A percentile compares a stretch with the other conserved stretches of the same genome.
Evolutionary conservation across 2,329 filamentous ascomycete species (phyloP).

Genomic region (Phaeosphaeriaceae sp.): DNA sequence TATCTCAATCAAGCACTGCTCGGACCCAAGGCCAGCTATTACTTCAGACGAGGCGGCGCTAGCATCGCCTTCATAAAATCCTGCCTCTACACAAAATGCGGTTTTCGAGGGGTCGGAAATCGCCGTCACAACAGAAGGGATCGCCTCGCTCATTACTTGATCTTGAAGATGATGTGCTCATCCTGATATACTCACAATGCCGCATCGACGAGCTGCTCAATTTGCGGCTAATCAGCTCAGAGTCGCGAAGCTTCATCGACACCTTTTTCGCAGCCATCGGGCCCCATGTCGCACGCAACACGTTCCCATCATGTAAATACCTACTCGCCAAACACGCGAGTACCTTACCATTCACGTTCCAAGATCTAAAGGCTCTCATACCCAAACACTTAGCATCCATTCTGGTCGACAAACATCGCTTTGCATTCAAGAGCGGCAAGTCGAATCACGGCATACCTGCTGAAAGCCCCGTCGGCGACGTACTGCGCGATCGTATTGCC

Average conservation of each 20-base stretch:
- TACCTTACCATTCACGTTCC: slow-evolving; percentile 14
- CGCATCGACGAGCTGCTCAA: slow-evolving; percentile 35
- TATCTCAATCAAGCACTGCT: too few relatives aligned
- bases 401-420: slow-evolving; percentile 36
- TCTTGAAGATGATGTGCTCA: slow-evolving; percentile 40
- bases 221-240: slow-evolving; percentile 27
- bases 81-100: background rate
- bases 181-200: slow-evolving; percentile 35
- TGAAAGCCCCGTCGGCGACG: slow-evolving; percentile 38
- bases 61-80: too few relatives aligned
- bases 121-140: background rate
- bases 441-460: slow-evolving; percentile 35
- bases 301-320: slow-evolving; percentile 30
- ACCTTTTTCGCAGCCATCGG: slow-evolving; percentile 36
- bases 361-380: slow-evolving; percentile 36
- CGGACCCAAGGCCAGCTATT: too few relatives aligned
- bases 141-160: slow-evolving; percentile 13
- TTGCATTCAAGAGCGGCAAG: slow-evolving; percentile 23
- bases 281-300: slow-evolving; percentile 33
- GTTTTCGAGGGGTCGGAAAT: slow-evolving; percentile 5
- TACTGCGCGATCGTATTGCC: slow-evolving; percentile 32
- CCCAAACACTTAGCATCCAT: slow-evolving; percentile 38
- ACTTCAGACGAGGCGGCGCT: too few relatives aligned
- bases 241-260: slow-evolving; percentile 28
- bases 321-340: slow-evolving; percentile 12